Base-by-base conservation (phyloP, 1,284 basidiomycete species). In the Cutaneotrichosporon curvatum region DNA sequence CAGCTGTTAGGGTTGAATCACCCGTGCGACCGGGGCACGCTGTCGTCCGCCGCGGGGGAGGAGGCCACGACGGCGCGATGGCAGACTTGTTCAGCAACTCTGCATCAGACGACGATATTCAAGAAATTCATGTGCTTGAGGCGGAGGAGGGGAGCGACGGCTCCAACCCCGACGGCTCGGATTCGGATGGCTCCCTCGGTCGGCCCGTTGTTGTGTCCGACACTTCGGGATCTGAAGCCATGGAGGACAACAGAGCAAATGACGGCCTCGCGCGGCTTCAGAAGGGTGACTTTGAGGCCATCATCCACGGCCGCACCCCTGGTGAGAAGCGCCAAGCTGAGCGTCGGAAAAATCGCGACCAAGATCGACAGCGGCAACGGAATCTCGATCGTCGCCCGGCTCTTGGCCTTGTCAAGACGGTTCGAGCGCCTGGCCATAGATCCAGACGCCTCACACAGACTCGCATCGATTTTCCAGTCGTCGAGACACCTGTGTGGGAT, bases 201-300 rank as follows among this genome's bases (percentile, higher is more conserved):
- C 43, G 40, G 12, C 53, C 55, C 1, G 49, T 62, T 4, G 41
- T 58, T 16, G 37, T 57, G 4, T 48, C 55, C 3, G 55, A 51
- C 37, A 50, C 42, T 8, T 44, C 34, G 19, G 48, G 40, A 2
- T 58, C 56, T 1, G 57, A 62, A 28, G 63, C 60, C 0, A 31
- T 50, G 25, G 67, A 70, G 36, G 62, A 68, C 43, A 62, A 65
- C 43, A 45, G 56, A 4, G 53, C 51, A 31, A 55, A 62, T 16
- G 48, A 41, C 40, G 42, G 40, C 2, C 54, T 70, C 3, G 65
- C 59, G 10, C 50, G 60, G 19, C 50, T 70, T 7, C 63, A 64
- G 42, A 52, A 60, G 12, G 67, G 66, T 3, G 67, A 68, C 43
- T 70, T 67, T 37, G 67, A 68, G 34, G 53, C 58, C 1, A 60